phyloP scores from a whole-genome alignment of 2,329 filamentous ascomycete genomes.

The Calonectria montana region DNA sequence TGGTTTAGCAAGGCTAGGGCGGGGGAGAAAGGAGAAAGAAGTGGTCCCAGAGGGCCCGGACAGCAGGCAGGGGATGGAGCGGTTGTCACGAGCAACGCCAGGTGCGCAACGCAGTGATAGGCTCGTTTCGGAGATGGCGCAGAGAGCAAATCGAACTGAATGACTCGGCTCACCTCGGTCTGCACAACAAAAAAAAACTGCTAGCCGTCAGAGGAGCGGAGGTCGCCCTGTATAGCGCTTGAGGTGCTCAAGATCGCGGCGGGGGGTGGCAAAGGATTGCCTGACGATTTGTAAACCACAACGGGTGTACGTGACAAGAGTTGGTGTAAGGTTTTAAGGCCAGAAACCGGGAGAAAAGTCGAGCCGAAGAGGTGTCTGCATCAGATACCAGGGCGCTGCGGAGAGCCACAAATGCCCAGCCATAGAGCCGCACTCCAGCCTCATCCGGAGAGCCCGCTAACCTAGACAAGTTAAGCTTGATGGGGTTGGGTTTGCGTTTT shows the following conservation, averaged over 20 bases:
- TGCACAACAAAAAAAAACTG: conserved; percentile 26
- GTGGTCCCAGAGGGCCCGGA: conserved; percentile 39
- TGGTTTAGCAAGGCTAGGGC: conserved; percentile 37
- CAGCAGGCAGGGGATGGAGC: conserved; percentile 33
- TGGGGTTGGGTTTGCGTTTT: background rate
- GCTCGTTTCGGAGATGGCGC: conserved; percentile 39
- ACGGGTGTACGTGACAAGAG: conserved; percentile 22
- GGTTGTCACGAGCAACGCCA: conserved; percentile 48
- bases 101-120: conserved; percentile 38
- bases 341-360: conserved; percentile 32
- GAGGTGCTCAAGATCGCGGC: conserved; percentile 18
- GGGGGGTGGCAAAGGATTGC: conserved; percentile 20
- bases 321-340: conserved; percentile 30
- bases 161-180: conserved; percentile 47
- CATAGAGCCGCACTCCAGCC: conserved; percentile 5
- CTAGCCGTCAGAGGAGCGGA: conserved; percentile 25
- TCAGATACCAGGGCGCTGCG: background rate
- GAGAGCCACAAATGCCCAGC: conserved; percentile 20
- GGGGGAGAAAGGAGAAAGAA: conserved; percentile 35
- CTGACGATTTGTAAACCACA: conserved; percentile 15
- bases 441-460: background rate
- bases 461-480: background rate
- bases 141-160: conserved; percentile 46
- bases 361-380: conserved; percentile 30
- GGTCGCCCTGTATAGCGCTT: background rate